Base-by-base conservation (phyloP, 495 filamentous ascomycete species). In the Penicillium salamii region DNA sequence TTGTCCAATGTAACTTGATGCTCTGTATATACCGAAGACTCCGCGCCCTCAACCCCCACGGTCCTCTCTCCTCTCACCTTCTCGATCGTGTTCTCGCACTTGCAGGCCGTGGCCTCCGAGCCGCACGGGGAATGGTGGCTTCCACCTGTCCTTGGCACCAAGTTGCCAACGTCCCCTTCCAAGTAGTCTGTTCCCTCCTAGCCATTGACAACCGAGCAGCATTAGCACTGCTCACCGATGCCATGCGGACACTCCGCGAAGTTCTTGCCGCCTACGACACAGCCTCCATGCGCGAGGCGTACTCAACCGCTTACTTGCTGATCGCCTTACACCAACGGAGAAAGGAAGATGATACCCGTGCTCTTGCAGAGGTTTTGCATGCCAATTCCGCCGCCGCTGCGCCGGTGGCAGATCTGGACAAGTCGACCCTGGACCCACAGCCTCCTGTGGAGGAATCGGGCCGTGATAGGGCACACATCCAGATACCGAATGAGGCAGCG, bases 91-190 rank as follows among this genome's bases (percentile, higher is more conserved):
- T 75, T 23, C 61, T 77, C 14, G 53, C 53, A 1, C 54, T 76
- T 7, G 57, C 66, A 0, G 42, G 28, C 1, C 69, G 66, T 17
- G 68, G 57, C 7, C 65, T 77, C 15, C 58, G 56, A 34, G 75
- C 71, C 2, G 71, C 72, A 6, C 58, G 62, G 6, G 59, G 61
- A 6, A 70, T 80, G 57, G 66, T 67, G 11, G 57, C 62, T 1
- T 46, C 60, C 2, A 53, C 52, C 12, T 66, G 65, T 26, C 75
- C 77, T 1, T 83, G 78, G 80, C 79, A 80, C 49, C 75, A 80
- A 47, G 64, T 77, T 9, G 72, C 76, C 18, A 75, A 79, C 38
- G 73, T 77, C 1, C 74, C 79, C 0, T 82, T 83, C 50, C 80
- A 83, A 48, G 66, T 74, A 5, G 63, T 82, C 39, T 80, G 78